phyloP scores from a whole-genome alignment of 768 basidiomycete species.

The Daedaleopsis nitida region DNA sequence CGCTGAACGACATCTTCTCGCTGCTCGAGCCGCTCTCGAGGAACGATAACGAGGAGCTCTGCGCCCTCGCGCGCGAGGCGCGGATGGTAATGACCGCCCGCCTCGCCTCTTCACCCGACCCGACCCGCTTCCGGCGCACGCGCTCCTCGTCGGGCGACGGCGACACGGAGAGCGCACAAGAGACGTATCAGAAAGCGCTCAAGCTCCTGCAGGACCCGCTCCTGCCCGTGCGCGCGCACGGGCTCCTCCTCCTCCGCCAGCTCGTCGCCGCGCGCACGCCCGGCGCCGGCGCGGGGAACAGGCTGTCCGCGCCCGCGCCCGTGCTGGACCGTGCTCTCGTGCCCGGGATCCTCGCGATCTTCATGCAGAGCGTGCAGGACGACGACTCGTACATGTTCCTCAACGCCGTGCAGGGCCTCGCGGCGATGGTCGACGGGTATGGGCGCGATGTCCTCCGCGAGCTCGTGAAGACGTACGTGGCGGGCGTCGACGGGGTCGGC shows the following conservation, averaged over 20 bases:
- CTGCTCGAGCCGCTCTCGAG: conserved; percentile 60
- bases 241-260: conserved; percentile 78
- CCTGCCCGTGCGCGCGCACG: conserved; percentile 92
- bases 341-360: conserved; percentile 86
- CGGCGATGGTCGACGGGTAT: conserved; percentile 78
- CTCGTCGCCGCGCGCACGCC: conserved; percentile 53
- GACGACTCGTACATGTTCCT: conserved; percentile 96
- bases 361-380: conserved; percentile 82
- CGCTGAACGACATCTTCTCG: conserved; percentile 71
- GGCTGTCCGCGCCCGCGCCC: conserved; percentile 27
- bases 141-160: conserved; percentile 28
- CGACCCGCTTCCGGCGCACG: conserved; percentile 23
- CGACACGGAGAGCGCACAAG: conserved; percentile 50
- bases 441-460: conserved; percentile 71
- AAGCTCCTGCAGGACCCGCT: conserved; percentile 89
- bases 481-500: conserved; percentile 53
- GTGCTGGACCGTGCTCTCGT: conserved; percentile 70
- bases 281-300: conserved; percentile 11
- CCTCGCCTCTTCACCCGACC: conserved; percentile 58
- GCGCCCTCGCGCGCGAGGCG: conserved; percentile 73
- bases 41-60: conserved; percentile 48
- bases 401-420: conserved; percentile 88
- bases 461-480: conserved; percentile 68
- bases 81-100: conserved; percentile 83
- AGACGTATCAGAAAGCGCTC: conserved; percentile 83